Conservation (phyloP, 1,284 basidiomycete genomes). For the Sporisorium iseilematis-ciliati region DNA sequence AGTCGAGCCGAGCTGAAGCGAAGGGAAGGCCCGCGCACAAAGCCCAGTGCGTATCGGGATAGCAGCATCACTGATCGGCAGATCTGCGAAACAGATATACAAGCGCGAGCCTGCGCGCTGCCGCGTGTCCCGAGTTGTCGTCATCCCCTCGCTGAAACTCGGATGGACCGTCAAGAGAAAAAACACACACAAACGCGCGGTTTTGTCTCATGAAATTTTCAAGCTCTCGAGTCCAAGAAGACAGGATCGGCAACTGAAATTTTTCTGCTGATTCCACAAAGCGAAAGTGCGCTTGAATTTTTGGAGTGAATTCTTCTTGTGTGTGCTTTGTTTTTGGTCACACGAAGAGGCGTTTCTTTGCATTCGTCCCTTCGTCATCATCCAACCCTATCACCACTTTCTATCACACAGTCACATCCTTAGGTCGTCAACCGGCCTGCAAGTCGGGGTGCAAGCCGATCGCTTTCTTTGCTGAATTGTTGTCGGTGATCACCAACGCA, state of each 20-base stretch:
- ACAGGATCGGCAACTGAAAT: conserved; percentile 10
- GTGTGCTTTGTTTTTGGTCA: neutral
- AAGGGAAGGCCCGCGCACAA: too few relatives aligned
- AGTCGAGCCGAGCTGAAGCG: too few relatives aligned
- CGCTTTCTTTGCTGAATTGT: neutral
- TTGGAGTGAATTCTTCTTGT: conserved; percentile 3
- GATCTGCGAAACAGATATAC: too few relatives aligned
- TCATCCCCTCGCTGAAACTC: neutral
- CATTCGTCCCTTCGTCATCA: neutral
- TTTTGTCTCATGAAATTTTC: neutral
- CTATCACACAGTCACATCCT: conserved; percentile 1
- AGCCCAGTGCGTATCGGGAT: too few relatives aligned
- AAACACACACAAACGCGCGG: conserved; percentile 1
- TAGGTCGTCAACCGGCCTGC: conserved; percentile 34
- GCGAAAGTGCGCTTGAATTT: neutral
- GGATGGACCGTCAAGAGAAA: neutral
- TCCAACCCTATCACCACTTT: neutral
- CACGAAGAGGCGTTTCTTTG: neutral
- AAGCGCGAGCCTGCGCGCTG: too few relatives aligned
- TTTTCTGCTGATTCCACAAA: neutral
- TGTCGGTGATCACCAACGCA: conserved; percentile 1
- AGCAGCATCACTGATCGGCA: too few relatives aligned
- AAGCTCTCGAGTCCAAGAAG: neutral
- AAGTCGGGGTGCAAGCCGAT: conserved; percentile 23
- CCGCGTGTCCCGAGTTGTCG: neutral